A percentile compares a stretch with the other conserved stretches of the same genome.
These are phyloP conservation scores for Monosporascus sp. DNA, from an alignment of 2,329 filamentous ascomycete genomes.

Conservation along the genomic window DNA sequence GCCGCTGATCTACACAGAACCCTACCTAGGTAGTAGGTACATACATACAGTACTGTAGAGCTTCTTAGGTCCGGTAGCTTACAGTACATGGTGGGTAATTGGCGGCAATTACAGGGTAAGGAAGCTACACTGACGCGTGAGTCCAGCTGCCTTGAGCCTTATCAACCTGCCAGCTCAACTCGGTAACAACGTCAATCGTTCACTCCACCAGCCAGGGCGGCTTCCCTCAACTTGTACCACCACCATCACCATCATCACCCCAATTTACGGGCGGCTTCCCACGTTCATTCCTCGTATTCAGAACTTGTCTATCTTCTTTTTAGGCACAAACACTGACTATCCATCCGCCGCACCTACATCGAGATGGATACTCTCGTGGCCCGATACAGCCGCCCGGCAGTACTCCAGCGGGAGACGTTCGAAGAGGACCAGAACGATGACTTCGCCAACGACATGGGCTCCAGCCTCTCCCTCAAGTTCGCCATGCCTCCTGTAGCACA, in stretches of 20 bases:
- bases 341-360: neutral
- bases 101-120: too few relatives aligned
- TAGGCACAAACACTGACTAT: neutral
- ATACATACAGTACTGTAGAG: too few relatives aligned
- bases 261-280: conserved; percentile 1
- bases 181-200: conserved; percentile 8
- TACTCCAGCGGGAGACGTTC: conserved; percentile 65
- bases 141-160: conserved; percentile 26
- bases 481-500: conserved; percentile 89
- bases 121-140: conserved; percentile 17
- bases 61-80: too few relatives aligned
- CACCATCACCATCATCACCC: conserved; percentile 4
- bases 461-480: conserved; percentile 85
- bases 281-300: conserved; percentile 1
- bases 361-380: conserved; percentile 89
- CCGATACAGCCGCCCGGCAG: conserved; percentile 77
- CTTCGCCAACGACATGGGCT: conserved; percentile 61
- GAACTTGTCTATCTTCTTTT: neutral
- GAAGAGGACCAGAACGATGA: conserved; percentile 70
- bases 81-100: too few relatives aligned
- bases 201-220: conserved; percentile 2
- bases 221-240: conserved; percentile 7
- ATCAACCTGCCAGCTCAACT: conserved; percentile 1
- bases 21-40: too few relatives aligned
- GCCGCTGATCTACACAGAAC: too few relatives aligned